Conservation (phyloP, 176 grass and related monocot genomes). For the Zea mays region Zm-B73-REFERENCE-NAM-5.0 NC_050102.1:160546001-160546500, state of each 20-base stretch:
- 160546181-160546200: too few species aligned
- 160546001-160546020: conserved; percentile 84
- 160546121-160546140: too few species aligned
- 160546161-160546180: too few species aligned
- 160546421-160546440: conserved; percentile 1
- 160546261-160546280: conserved; percentile 6
- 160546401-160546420: neutral
- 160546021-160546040: conserved; percentile 62
- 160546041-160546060: conserved; percentile 26
- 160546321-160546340: conserved; percentile 69
- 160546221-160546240: conserved; percentile 12
- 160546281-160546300: conserved; percentile 39
- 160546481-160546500: conserved; percentile 94
- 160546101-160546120: neutral
- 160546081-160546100: conserved; percentile 10
- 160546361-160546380: conserved; percentile 33
- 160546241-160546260: conserved; percentile 56
- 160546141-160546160: too few species aligned
- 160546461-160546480: conserved; percentile 73
- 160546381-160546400: neutral
- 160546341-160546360: conserved; percentile 81
- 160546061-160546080: neutral
- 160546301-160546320: conserved; percentile 40
- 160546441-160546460: conserved; percentile 63
- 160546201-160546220: neutral